Evolutionary conservation across 768 basidiomycete genomes (phyloP).

Genomic region (Hortiboletus flavorubellus): DNA sequence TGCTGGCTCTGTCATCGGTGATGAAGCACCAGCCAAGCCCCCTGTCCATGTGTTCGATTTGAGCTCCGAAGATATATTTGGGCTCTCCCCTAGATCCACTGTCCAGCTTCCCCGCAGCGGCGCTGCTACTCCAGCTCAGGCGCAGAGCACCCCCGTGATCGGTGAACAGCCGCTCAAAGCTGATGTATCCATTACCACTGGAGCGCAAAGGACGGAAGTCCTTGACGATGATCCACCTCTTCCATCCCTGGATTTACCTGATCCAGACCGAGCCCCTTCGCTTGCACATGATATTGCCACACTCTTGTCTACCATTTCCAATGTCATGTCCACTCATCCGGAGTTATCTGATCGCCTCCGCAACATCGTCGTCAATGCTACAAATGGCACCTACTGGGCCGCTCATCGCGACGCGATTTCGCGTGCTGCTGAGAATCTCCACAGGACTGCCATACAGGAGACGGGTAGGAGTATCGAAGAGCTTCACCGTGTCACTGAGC

Average conservation of each 20-base stretch:
- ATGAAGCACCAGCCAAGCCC: constrained; percentile 49
- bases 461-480: constrained; percentile 41
- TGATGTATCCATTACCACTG: constrained; percentile 4
- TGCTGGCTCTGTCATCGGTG: constrained; percentile 38
- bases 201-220: constrained; percentile 11
- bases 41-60: constrained; percentile 59
- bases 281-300: constrained; percentile 63
- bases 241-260: constrained; percentile 40
- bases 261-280: constrained; percentile 36
- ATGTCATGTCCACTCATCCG: constrained; percentile 61
- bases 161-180: constrained; percentile 21
- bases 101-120: constrained; percentile 18
- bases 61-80: constrained; percentile 28
- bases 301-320: constrained; percentile 53
- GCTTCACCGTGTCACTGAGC: constrained; percentile 50
- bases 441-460: constrained; percentile 42
- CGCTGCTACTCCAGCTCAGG: constrained; percentile 31
- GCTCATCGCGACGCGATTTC: constrained; percentile 58
- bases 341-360: constrained; percentile 68
- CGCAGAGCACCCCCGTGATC: constrained; percentile 41
- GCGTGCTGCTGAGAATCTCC: constrained; percentile 53
- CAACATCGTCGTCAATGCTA: constrained; percentile 58
- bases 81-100: constrained; percentile 13
- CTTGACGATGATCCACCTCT: constrained; percentile 46
- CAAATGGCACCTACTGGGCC: constrained; percentile 67